Conservation (phyloP, 1,284 basidiomycete genomes). For the Trichosporon sp. region DNA sequence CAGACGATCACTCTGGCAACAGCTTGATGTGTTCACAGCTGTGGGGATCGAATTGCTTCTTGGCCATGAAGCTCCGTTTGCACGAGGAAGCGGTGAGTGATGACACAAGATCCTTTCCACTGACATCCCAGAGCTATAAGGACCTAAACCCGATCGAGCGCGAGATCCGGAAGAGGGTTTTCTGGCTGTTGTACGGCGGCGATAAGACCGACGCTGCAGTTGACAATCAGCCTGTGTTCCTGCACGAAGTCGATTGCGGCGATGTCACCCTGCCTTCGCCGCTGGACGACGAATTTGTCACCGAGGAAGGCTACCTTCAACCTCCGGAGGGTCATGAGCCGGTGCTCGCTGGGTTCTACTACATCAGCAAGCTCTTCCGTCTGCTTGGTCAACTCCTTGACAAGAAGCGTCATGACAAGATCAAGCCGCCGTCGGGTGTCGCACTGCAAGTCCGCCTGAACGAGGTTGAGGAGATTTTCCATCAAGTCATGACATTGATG, state of each 20-base stretch:
- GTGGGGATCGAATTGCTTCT: constrained; percentile 13
- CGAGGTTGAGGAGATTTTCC: constrained; percentile 38
- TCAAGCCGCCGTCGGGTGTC: constrained; percentile 32
- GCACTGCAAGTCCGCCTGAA: constrained; percentile 36
- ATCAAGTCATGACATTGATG: constrained; percentile 40
- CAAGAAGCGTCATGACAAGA: constrained; percentile 33
- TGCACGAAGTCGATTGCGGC: constrained; percentile 72
- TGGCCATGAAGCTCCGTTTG: constrained; percentile 57
- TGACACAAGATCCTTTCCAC: background rate
- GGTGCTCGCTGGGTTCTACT: constrained; percentile 75
- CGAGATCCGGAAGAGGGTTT: constrained; percentile 70
- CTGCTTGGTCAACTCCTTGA: constrained; percentile 35
- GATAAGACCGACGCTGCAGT: constrained; percentile 84
- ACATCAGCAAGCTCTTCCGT: constrained; percentile 70
- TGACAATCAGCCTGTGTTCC: constrained; percentile 64
- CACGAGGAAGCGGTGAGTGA: constrained; percentile 58
- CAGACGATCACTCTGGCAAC: constrained; percentile 9
- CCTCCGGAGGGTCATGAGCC: constrained; percentile 77
- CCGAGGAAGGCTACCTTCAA: constrained; percentile 66
- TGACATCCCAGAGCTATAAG: constrained; percentile 9
- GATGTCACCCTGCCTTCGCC: constrained; percentile 32
- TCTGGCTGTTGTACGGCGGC: constrained; percentile 79
- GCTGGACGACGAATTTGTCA: constrained; percentile 55
- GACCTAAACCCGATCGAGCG: constrained; percentile 62
- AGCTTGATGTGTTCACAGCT: background rate